phyloP scores from a whole-genome alignment of 2,329 filamentous ascomycete species.

The Hypoxylon rubiginosum region DNA sequence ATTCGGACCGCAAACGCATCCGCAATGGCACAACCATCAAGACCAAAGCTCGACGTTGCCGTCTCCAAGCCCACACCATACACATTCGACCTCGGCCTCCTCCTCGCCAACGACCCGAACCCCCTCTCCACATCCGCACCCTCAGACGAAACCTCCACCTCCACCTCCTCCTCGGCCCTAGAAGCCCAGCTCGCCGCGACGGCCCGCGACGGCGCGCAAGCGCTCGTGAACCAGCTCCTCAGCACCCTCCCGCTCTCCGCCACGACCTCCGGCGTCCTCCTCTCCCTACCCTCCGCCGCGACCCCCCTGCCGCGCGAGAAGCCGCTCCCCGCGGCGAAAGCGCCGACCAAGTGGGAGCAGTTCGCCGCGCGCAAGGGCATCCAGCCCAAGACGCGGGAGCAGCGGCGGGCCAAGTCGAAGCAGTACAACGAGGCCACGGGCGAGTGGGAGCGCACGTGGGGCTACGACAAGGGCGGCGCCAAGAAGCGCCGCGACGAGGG shows the following conservation, averaged over 20 bases:
- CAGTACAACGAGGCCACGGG: conserved; percentile 86
- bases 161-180: conserved; percentile 59
- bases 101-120: conserved; percentile 89
- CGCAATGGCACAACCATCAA: conserved; percentile 44
- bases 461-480: conserved; percentile 67
- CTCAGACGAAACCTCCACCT: conserved; percentile 65
- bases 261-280: conserved; percentile 77
- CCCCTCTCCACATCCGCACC: conserved; percentile 60
- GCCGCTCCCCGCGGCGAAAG: conserved; percentile 83
- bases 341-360: conserved; percentile 93
- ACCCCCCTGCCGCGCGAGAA: conserved; percentile 91
- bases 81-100: conserved; percentile 69
- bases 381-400: conserved; percentile 85
- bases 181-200: conserved; percentile 78
- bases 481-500: conserved; percentile 89
- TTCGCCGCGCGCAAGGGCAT: conserved; percentile 99
- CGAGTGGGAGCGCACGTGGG: conserved; percentile 95
- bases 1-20: conserved; percentile 8
- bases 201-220: conserved; percentile 91
- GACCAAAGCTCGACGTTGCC: conserved; percentile 50
- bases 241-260: conserved; percentile 85
- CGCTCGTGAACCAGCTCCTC: conserved; percentile 95
- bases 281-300: conserved; percentile 78
- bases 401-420: conserved; percentile 76
- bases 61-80: conserved; percentile 51